These are phyloP conservation scores for Cadophora luteo-olivacea DNA, from an alignment of 2,329 filamentous ascomycete species.

Conservation along the genomic window DNA sequence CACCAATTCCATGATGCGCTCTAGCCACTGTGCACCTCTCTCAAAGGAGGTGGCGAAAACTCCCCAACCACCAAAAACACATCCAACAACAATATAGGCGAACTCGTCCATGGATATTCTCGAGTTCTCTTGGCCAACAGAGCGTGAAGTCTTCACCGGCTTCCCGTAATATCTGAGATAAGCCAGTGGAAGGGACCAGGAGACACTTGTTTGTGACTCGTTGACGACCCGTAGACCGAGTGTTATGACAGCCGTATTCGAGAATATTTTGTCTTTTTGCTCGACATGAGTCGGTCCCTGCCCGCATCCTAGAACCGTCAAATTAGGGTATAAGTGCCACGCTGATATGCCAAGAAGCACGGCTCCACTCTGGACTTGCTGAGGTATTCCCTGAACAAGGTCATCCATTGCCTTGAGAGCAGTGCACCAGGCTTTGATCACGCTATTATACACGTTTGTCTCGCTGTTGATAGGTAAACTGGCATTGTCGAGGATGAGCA, in stretches of 20 bases:
- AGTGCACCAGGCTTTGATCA: neutral
- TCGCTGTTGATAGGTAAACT: slow-evolving; percentile 28
- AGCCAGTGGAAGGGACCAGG: slow-evolving; percentile 41
- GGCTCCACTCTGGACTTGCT: neutral
- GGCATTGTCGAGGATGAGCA: slow-evolving; percentile 21
- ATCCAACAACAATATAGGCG: neutral
- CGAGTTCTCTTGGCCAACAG: slow-evolving; percentile 1
- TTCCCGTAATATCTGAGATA: slow-evolving; percentile 40
- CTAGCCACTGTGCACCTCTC: neutral
- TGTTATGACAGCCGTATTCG: neutral
- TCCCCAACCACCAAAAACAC: neutral
- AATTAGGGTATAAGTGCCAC: neutral
- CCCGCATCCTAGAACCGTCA: neutral
- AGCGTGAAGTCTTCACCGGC: slow-evolving; percentile 25
- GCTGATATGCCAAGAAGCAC: neutral
- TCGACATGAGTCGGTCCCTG: neutral
- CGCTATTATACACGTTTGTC: neutral
- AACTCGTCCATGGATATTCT: neutral
- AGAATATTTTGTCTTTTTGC: neutral
- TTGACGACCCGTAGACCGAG: neutral
- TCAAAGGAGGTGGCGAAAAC: neutral
- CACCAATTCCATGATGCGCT: neutral
- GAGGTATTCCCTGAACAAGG: neutral
- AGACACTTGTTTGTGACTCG: slow-evolving; percentile 29
- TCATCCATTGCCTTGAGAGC: neutral